Base-by-base conservation (phyloP, 2,329 filamentous ascomycete species). In the Cladophialophora psammophila region DNA sequence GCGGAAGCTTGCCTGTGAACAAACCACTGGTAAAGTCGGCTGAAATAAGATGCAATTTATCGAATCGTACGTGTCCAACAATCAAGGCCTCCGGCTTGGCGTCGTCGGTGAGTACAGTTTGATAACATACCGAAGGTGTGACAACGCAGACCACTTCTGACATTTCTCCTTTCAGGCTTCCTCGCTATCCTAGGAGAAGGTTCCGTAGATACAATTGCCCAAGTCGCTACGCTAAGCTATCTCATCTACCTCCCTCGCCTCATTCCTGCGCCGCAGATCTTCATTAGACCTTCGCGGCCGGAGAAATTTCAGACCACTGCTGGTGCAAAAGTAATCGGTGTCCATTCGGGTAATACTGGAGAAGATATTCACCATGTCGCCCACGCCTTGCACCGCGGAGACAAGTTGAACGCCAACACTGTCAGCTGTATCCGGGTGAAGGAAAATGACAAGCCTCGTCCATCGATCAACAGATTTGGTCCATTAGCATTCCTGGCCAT, bases 131-230 rank as follows among this genome's bases (percentile, higher is more conserved):
- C n/a, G n/a, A n/a, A n/a, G n/a, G n/a, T n/a, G n/a, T n/a, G n/a
- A n/a, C n/a, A n/a, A n/a, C n/a, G n/a, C n/a, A n/a, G n/a, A n/a
- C n/a, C n/a, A n/a, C n/a, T n/a, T n/a, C n/a, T n/a, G n/a, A n/a
- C n/a, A n/a, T n/a, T n/a, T n/a, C n/a, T n/a, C n/a, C n/a, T n/a
- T n/a, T n/a, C 35, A 73, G 72, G 72, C 70, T 85, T 85, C 72
- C 80, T 85, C n/a, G 83, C 83, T 64, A 82, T 85, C 68, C 75
- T 85, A 31, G 83, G 83, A 54, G 83, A 85, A 74, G 82, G 82
- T 75, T 83, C 80, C 56, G 79, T 85, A 20, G 75, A 81, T 5
- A 80, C 81, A 50, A 84, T 83, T 69, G 82, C 83, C 18, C 82
- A 84, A 72, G 81, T 85, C 20, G 79, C 81, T 5, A 82, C 82